These are phyloP conservation scores for Emmonsiellopsis sp. DNA, from an alignment of 2,329 filamentous ascomycete species.

Conservation along the genomic window DNA sequence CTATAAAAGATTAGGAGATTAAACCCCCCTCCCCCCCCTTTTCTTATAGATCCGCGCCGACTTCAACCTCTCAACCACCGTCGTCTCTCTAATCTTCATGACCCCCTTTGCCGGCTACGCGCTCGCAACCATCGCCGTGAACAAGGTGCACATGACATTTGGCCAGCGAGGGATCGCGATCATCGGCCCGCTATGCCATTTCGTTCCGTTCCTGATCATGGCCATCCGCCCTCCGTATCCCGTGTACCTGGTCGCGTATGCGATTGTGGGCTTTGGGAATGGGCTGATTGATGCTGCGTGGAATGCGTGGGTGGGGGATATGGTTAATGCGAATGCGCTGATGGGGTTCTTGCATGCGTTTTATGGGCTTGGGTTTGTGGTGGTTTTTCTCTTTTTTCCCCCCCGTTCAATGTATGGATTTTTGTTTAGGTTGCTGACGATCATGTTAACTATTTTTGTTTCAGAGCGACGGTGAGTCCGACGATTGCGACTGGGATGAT, in stretches of 20 bases:
- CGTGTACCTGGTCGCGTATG: conserved; percentile 53
- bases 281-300: conserved; percentile 47
- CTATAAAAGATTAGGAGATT: neutral
- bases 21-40: neutral
- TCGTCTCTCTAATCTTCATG: conserved; percentile 39
- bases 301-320: conserved; percentile 57
- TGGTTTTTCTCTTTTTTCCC: too few species aligned
- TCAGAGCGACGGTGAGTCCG: conserved; percentile 54
- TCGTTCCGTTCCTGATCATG: conserved; percentile 56
- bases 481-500: conserved; percentile 64
- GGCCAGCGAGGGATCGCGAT: conserved; percentile 66
- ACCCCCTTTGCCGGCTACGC: conserved; percentile 39
- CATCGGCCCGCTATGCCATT: conserved; percentile 51
- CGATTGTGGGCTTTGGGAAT: conserved; percentile 60
- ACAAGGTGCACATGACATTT: conserved; percentile 28
- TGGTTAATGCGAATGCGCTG: conserved; percentile 61
- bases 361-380: conserved; percentile 51
- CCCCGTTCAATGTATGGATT: too few species aligned
- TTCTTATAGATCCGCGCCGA: conserved; percentile 32
- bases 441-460: conserved; percentile 8
- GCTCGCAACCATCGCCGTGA: conserved; percentile 33
- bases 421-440: too few species aligned
- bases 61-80: conserved; percentile 24
- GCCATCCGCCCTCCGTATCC: conserved; percentile 60
- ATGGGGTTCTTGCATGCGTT: conserved; percentile 59